phyloP scores from a whole-genome alignment of 75 land plant genomes.

The Pseudotsuga menziesii region DNA sequence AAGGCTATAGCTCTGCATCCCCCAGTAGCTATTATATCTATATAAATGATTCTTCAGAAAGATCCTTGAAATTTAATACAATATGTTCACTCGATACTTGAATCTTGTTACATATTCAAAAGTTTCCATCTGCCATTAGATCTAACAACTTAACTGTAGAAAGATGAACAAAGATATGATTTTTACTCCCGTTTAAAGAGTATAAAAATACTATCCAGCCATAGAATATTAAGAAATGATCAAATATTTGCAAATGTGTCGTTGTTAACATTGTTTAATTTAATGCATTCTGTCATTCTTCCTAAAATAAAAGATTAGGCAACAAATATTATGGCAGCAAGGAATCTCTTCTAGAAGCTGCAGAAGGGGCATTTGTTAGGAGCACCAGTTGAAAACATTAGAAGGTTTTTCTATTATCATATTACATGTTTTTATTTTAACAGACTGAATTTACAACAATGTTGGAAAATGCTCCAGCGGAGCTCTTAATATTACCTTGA shows the following conservation, averaged over 20 bases:
- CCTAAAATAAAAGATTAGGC: not conserved
- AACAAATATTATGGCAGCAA: not conserved
- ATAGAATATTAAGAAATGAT: not conserved
- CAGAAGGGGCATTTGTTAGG: not conserved
- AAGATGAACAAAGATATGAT: not conserved
- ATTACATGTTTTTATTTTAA: not conserved
- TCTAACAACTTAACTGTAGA: not conserved
- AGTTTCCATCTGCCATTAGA: conserved; percentile 1
- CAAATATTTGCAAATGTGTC: not conserved
- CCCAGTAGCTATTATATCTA: not conserved
- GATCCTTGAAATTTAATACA: not conserved
- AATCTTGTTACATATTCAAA: not conserved
- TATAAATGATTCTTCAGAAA: not conserved
- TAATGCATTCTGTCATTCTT: not conserved
- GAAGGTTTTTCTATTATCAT: not conserved
- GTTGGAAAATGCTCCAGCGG: not conserved
- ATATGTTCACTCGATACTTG: not conserved
- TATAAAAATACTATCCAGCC: not conserved
- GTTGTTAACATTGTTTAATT: not conserved
- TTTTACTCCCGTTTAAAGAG: not conserved
- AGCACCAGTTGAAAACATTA: not conserved
- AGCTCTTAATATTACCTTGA: not conserved
- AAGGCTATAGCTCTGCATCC: not conserved
- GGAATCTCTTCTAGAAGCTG: not conserved
- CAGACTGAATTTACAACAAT: not conserved